A percentile compares a stretch with the other conserved stretches of the same genome.
Evolutionary conservation across 768 basidiomycete genomes (phyloP).

Genomic region (Macrolepiota albuminosa): DNA sequence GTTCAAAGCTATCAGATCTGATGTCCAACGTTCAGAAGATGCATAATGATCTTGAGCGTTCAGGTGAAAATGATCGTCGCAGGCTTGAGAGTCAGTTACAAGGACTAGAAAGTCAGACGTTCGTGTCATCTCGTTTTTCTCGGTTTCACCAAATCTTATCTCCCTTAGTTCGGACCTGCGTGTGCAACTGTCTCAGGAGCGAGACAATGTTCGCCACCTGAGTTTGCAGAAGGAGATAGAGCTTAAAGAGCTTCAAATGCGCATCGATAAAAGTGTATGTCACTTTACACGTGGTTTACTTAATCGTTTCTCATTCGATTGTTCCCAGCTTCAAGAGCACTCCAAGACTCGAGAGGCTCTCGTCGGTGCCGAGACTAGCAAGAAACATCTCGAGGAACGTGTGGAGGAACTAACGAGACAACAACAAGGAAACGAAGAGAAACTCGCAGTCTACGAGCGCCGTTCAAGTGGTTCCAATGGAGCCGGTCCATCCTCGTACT

Average conservation of each 20-base stretch:
- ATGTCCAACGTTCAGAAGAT: slow-evolving; percentile 89
- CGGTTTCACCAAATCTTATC: not conserved
- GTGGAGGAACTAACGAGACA: slow-evolving; percentile 56
- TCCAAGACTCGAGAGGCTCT: slow-evolving; percentile 67
- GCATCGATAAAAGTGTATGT: slow-evolving; percentile 68
- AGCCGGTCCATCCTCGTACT: slow-evolving; percentile 30
- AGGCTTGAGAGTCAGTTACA: slow-evolving; percentile 79
- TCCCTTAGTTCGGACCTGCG: slow-evolving; percentile 65
- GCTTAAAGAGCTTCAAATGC: slow-evolving; percentile 64
- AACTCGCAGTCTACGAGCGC: slow-evolving; percentile 83
- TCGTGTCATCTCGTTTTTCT: slow-evolving; percentile 19
- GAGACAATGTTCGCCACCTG: slow-evolving; percentile 69
- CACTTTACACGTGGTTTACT: not conserved
- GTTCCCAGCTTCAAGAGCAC: slow-evolving; percentile 54
- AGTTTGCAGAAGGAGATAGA: slow-evolving; percentile 80
- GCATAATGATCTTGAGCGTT: slow-evolving; percentile 82
- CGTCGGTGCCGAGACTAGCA: slow-evolving; percentile 71
- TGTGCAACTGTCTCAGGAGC: slow-evolving; percentile 64
- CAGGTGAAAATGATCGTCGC: slow-evolving; percentile 76
- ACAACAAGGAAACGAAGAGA: slow-evolving; percentile 75
- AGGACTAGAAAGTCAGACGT: slow-evolving; percentile 78
- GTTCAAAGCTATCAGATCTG: slow-evolving; percentile 80
- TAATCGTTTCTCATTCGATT: slow-evolving; percentile 10
- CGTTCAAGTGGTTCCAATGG: slow-evolving; percentile 36
- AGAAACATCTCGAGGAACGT: slow-evolving; percentile 72